Evolutionary conservation across 139 green algal genomes (phyloP).

Genomic region (Spirogloea muscicola): DNA sequence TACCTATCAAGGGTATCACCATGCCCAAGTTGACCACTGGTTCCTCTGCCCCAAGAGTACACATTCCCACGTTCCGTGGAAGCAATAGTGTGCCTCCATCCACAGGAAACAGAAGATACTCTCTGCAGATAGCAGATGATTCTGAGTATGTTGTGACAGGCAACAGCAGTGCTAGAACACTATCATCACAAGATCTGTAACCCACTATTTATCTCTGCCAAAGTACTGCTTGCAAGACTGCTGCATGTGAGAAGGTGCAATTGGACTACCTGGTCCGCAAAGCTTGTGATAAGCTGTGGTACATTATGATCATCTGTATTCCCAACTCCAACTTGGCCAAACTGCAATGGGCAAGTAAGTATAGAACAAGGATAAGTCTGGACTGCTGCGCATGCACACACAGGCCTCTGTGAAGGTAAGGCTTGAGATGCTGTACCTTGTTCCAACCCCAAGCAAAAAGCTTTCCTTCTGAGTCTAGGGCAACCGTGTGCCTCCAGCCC

Average conservation of each 20-base stretch:
- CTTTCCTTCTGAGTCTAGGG: constrained; percentile 50
- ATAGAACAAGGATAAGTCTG: not conserved
- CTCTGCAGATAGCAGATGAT: constrained; percentile 17
- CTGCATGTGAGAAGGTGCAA: not conserved
- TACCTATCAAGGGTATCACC: constrained; percentile 30
- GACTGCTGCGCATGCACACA: not conserved
- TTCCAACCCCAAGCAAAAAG: constrained; percentile 87
- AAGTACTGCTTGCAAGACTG: not conserved
- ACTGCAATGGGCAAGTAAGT: constrained; percentile 7
- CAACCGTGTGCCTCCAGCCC: constrained; percentile 81
- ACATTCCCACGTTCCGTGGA: constrained; percentile 57
- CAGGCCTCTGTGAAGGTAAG: not conserved
- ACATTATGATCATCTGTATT: constrained; percentile 36
- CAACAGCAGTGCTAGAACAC: not conserved
- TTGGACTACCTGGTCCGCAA: not conserved
- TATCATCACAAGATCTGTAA: not conserved
- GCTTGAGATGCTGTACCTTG: constrained; percentile 55
- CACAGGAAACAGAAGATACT: constrained; percentile 66
- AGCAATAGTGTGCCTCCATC: constrained; percentile 78
- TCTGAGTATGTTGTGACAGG: not conserved
- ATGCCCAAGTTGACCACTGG: constrained; percentile 74
- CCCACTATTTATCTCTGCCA: not conserved
- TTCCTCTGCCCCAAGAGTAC: constrained; percentile 76
- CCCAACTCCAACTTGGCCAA: constrained; percentile 36
- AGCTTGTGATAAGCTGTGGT: constrained; percentile 20